Percentiles rank a stretch among this genome's conserved stretches.
Conservation (phyloP, 495 filamentous ascomycete genomes). For the Ramalina intermedia region DNA sequence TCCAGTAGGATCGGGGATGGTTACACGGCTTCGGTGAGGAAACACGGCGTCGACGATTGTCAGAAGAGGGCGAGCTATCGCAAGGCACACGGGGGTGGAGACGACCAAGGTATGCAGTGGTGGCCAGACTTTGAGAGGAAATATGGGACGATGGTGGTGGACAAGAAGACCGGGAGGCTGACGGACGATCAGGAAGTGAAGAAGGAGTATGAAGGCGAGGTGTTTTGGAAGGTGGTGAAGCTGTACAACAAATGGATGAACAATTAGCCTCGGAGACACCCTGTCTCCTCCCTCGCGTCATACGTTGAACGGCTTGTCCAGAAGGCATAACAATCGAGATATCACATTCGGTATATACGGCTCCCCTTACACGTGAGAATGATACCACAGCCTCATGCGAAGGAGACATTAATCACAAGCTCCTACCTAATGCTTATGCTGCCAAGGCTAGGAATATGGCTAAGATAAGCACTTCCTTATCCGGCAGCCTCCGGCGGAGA, state of each 20-base stretch:
- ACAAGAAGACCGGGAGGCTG: conserved; percentile 19
- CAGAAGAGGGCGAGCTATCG: conserved; percentile 65
- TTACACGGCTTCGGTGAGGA: conserved; percentile 49
- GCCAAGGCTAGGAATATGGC: too few species aligned
- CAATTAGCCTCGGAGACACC: not conserved
- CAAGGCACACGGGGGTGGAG: conserved; percentile 56
- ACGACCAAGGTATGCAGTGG: conserved; percentile 25
- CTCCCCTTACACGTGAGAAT: too few species aligned
- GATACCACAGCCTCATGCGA: too few species aligned
- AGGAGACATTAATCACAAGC: too few species aligned
- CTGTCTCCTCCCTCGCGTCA: not conserved
- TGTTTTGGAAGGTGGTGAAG: conserved; percentile 8
- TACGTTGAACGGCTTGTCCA: not conserved
- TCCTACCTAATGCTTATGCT: too few species aligned
- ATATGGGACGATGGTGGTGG: conserved; percentile 19
- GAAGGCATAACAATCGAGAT: too few species aligned
- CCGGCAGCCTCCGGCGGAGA: too few species aligned
- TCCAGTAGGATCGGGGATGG: conserved; percentile 48
- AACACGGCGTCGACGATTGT: conserved; percentile 57
- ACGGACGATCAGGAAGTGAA: conserved; percentile 10
- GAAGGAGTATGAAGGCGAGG: conserved; percentile 12
- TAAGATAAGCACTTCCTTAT: too few species aligned
- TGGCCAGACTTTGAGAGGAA: conserved; percentile 17
- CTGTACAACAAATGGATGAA: not conserved
- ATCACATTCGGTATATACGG: too few species aligned